A percentile compares a stretch with the other conserved stretches of the same genome.
These are phyloP conservation scores for Brassica balearica DNA, from an alignment of 441 rosid genomes.

Conservation along the genomic window DNA sequence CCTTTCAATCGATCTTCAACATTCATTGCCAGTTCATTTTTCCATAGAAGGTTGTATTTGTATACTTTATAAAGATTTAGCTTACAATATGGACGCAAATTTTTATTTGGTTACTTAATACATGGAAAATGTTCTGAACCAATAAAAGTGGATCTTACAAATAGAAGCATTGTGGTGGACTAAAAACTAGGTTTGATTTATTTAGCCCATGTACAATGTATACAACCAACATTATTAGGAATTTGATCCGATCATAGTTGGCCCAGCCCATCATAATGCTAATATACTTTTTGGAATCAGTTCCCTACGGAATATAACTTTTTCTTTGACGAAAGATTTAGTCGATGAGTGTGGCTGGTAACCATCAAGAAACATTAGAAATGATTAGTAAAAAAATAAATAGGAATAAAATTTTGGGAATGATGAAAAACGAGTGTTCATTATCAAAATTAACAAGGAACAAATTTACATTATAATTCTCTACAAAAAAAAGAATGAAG, in stretches of 20 bases:
- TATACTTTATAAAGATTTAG: not conserved
- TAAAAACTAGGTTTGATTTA: not conserved
- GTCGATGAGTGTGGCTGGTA: not conserved
- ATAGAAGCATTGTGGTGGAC: constrained; percentile 6
- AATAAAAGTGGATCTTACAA: not conserved
- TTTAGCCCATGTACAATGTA: not conserved
- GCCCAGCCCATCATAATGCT: constrained; percentile 7
- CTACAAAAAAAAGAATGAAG: too few species aligned
- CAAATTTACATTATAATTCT: too few species aligned
- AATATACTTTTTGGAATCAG: not conserved
- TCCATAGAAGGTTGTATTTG: too few species aligned
- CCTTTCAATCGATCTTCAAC: too few species aligned
- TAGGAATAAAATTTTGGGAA: too few species aligned
- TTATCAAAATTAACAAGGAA: too few species aligned
- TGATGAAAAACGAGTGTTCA: too few species aligned
- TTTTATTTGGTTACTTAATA: not conserved
- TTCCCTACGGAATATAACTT: not conserved
- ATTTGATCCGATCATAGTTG: not conserved
- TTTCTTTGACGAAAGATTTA: not conserved
- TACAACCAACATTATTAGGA: not conserved
- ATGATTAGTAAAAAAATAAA: too few species aligned
- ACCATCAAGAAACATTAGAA: too few species aligned
- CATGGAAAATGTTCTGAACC: not conserved
- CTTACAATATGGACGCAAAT: not conserved
- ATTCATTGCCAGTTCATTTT: too few species aligned